Percentiles rank a stretch among this genome's conserved stretches.
Evolutionary conservation across 129 eudicot species (phyloP).

Genomic region (Saussurea involucrata): DNA sequence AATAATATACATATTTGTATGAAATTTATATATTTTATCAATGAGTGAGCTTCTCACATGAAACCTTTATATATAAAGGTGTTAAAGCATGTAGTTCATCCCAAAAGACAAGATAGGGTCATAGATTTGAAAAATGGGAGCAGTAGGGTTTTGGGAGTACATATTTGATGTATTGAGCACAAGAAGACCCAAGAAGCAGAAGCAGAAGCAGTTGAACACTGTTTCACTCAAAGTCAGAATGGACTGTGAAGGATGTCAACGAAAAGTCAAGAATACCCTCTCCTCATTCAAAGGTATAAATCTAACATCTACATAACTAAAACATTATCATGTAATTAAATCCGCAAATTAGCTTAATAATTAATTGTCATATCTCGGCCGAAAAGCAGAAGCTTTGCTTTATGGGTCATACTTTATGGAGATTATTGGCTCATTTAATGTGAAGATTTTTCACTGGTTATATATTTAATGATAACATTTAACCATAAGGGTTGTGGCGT

Average conservation of each 20-base stretch:
- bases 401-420: no score
- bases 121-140: slow-evolving; percentile 42
- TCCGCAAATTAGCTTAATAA: no score
- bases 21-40: no score
- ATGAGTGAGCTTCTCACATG: no score
- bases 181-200: slow-evolving; percentile 44
- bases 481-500: no score
- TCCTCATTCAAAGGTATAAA: slow-evolving; percentile 56
- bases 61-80: background rate
- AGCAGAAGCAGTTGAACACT: slow-evolving; percentile 48
- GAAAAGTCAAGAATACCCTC: slow-evolving; percentile 57
- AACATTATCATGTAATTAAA: no score
- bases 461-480: no score
- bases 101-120: background rate
- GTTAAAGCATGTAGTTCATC: background rate
- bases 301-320: background rate
- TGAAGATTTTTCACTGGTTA: no score
- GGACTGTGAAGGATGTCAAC: slow-evolving; percentile 75
- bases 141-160: slow-evolving; percentile 60
- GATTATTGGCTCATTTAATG: no score
- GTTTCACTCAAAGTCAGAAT: slow-evolving; percentile 65
- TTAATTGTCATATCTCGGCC: no score
- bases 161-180: slow-evolving; percentile 42
- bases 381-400: no score
- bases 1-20: no score